Percentiles rank a stretch among this genome's conserved stretches.
These are phyloP conservation scores for Fomitopsis pulvina DNA, from an alignment of 768 basidiomycete species.

Conservation along the genomic window DNA sequence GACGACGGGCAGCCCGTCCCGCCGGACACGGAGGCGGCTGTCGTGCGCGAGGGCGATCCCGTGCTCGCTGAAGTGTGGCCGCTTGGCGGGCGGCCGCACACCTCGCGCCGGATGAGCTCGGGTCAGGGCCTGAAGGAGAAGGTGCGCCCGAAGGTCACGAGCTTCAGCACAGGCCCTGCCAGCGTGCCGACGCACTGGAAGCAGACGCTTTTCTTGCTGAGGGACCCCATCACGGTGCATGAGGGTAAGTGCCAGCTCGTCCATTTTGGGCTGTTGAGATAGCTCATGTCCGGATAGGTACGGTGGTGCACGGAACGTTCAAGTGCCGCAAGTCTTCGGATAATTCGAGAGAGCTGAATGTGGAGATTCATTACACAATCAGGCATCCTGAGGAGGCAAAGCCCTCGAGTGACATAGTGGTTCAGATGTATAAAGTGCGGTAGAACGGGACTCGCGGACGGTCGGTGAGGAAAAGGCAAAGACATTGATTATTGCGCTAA, in stretches of 20 bases:
- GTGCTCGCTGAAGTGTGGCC: conserved; percentile 76
- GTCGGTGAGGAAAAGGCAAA: no score
- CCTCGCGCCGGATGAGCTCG: conserved; percentile 52
- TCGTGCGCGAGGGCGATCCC: conserved; percentile 53
- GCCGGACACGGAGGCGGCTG: conserved; percentile 43
- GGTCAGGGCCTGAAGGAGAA: conserved; percentile 33
- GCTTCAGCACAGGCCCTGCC: conserved; percentile 87
- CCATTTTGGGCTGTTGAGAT: not conserved
- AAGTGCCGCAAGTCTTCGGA: conserved; percentile 69
- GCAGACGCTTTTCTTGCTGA: conserved; percentile 85
- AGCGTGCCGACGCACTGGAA: conserved; percentile 95
- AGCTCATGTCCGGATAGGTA: conserved; percentile 38
- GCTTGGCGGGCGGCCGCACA: conserved; percentile 57
- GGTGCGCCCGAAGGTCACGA: conserved; percentile 42
- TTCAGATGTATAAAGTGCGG: conserved; percentile 77
- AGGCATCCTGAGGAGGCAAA: conserved; percentile 30
- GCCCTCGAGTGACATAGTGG: conserved; percentile 38
- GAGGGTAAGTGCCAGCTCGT: conserved; percentile 45
- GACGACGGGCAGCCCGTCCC: conserved; percentile 46
- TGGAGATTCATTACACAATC: conserved; percentile 78
- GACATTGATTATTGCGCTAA: no score
- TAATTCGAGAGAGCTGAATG: conserved; percentile 84
- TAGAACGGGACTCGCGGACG: no score
- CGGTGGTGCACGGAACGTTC: conserved; percentile 73
- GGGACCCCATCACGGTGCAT: conserved; percentile 67